Evolutionary conservation across 2,329 filamentous ascomycete species (phyloP).

Genomic region (Apiospora phragmitis): DNA sequence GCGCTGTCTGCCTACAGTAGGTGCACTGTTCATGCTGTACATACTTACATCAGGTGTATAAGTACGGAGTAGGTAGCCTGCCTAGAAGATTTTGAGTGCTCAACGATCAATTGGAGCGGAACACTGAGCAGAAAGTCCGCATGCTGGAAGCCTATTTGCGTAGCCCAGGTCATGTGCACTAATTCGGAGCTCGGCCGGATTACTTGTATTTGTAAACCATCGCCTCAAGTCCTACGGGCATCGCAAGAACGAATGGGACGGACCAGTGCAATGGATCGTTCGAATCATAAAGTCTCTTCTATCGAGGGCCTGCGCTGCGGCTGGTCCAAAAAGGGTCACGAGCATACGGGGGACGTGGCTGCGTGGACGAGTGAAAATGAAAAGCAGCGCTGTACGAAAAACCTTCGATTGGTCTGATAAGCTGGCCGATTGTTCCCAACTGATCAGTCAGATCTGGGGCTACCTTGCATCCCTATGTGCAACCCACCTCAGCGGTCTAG

Average conservation of each 20-base stretch:
- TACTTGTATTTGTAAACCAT: not conserved
- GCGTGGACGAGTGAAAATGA: not conserved
- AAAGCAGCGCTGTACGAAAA: not conserved
- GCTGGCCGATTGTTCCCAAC: not conserved
- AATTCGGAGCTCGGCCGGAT: not conserved
- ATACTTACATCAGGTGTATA: not conserved
- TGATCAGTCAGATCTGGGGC: not conserved
- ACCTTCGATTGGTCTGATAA: not conserved
- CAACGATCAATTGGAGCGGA: not conserved
- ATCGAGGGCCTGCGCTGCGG: not conserved
- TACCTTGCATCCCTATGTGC: not conserved
- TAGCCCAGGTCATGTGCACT: not conserved
- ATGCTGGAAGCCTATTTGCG: not conserved
- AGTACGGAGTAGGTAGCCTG: not conserved
- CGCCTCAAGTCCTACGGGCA: not conserved
- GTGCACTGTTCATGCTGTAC: not conserved
- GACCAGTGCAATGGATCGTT: not conserved
- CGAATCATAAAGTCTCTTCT: not conserved
- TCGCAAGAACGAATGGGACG: not conserved
- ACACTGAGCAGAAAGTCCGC: not conserved
- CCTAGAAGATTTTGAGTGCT: not conserved
- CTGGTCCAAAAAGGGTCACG: not conserved
- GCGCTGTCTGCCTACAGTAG: not conserved
- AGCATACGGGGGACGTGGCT: not conserved
- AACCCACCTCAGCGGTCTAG: not conserved